Evolutionary conservation across 2,329 filamentous ascomycete species (phyloP).

Genomic region (Exophiala bonariae): DNA sequence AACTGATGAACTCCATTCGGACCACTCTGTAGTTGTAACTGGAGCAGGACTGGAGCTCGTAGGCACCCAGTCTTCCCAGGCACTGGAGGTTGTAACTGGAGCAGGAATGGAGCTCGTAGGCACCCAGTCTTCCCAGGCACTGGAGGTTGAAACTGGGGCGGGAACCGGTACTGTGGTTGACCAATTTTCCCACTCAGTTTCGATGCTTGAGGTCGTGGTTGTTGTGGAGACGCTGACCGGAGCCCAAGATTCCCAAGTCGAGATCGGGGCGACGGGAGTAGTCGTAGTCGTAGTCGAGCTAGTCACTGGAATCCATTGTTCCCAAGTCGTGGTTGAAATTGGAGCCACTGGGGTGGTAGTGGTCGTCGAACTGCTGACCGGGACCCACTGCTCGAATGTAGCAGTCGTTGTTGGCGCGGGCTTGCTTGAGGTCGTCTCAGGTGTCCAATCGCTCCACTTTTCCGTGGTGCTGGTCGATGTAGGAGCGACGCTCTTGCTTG

Average conservation of each 20-base stretch:
- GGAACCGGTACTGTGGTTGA: too few relatives aligned
- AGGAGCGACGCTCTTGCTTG: background rate
- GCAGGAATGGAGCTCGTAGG: too few relatives aligned
- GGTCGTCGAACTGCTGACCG: background rate
- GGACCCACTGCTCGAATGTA: background rate
- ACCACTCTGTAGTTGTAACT: background rate
- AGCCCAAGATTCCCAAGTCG: too few relatives aligned
- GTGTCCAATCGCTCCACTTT: background rate
- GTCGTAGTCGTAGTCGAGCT: background rate
- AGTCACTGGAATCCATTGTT: background rate
- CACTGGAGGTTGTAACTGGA: too few relatives aligned
- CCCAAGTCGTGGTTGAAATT: background rate
- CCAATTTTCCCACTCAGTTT: too few relatives aligned
- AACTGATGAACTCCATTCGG: background rate
- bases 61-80: too few relatives aligned
- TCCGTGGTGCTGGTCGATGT: background rate
- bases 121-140: too few relatives aligned
- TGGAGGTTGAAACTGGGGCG: too few relatives aligned
- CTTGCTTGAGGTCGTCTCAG: background rate
- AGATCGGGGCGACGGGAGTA: background rate
- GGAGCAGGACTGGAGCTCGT: background rate
- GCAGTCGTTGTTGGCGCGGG: background rate
- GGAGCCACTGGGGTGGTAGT: background rate
- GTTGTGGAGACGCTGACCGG: too few relatives aligned
- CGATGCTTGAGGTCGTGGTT: too few relatives aligned